Evolutionary conservation across 495 filamentous ascomycete genomes (phyloP).

Genomic region (Margaritispora aquatica): DNA sequence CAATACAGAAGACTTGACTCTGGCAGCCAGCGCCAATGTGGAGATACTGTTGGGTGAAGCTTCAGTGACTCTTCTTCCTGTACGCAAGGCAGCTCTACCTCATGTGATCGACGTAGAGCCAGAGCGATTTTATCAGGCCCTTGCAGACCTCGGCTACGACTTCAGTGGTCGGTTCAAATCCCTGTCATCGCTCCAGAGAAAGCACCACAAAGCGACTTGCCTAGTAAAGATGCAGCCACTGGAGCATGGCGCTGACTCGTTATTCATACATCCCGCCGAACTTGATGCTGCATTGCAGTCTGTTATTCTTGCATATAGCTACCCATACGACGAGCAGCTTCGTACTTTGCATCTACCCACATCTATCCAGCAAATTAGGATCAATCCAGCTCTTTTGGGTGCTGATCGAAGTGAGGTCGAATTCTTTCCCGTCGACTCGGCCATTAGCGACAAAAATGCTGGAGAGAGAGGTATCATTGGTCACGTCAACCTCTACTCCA

Average conservation of each 20-base stretch:
- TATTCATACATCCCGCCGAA: slow-evolving; percentile 31
- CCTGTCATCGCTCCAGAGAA: neutral
- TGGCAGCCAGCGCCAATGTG: too few species aligned
- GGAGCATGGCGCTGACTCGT: neutral
- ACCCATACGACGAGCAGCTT: slow-evolving; percentile 28
- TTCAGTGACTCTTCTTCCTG: neutral
- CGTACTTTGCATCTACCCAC: slow-evolving; percentile 29
- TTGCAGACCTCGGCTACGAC: slow-evolving; percentile 2
- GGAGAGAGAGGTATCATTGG: neutral
- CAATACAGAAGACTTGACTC: neutral
- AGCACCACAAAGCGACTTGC: neutral
- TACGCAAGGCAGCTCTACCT: neutral
- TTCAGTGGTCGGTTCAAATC: neutral
- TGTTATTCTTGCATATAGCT: slow-evolving; percentile 32
- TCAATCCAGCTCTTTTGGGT: slow-evolving; percentile 18
- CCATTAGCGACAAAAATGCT: too few species aligned
- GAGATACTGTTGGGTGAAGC: neutral
- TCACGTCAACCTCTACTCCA: neutral
- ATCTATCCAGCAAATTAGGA: slow-evolving; percentile 20
- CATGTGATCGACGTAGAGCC: neutral
- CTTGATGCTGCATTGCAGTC: slow-evolving; percentile 40
- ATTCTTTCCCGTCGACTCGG: too few species aligned
- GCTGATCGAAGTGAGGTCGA: neutral
- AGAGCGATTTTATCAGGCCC: slow-evolving; percentile 2
- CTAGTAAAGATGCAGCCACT: neutral